phyloP scores from a whole-genome alignment of 306 rosid genomes.

The Herpetospermum pedunculosum region DNA sequence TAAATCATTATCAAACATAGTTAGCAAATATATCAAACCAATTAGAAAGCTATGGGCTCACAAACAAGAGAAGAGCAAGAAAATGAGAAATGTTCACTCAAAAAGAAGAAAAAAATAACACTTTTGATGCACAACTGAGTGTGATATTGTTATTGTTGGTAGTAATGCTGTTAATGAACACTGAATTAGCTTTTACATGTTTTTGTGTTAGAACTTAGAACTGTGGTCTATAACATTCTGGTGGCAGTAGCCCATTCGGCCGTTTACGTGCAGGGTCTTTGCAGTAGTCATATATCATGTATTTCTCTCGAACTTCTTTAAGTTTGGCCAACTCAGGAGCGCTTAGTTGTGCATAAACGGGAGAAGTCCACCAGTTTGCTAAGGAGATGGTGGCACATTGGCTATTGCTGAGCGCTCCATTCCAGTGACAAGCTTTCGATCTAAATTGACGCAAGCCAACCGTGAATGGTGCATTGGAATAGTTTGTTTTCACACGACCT shows the following conservation, averaged over 20 bases:
- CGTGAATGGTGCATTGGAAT: conserved; percentile 54
- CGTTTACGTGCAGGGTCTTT: conserved; percentile 40
- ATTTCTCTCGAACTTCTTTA: conserved; percentile 40
- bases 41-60: not conserved
- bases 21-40: not conserved
- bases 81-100: not conserved
- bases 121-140: not conserved
- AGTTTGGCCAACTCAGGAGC: conserved; percentile 29
- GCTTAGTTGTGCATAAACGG: conserved; percentile 29
- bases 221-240: conserved; percentile 24
- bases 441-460: conserved; percentile 43
- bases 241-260: conserved; percentile 43
- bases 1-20: not conserved
- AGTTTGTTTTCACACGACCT: conserved; percentile 52
- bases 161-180: too few species aligned
- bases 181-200: too few species aligned
- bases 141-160: not conserved
- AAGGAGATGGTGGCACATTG: conserved; percentile 35
- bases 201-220: not conserved
- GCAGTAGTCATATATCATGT: conserved; percentile 77
- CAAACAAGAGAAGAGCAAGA: not conserved
- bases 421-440: conserved; percentile 66
- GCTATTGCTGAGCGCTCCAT: conserved; percentile 39
- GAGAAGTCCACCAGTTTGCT: conserved; percentile 62
- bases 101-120: not conserved